Base-by-base conservation (phyloP, 805 yeast species). In the Ascoidea rubescens region DNA sequence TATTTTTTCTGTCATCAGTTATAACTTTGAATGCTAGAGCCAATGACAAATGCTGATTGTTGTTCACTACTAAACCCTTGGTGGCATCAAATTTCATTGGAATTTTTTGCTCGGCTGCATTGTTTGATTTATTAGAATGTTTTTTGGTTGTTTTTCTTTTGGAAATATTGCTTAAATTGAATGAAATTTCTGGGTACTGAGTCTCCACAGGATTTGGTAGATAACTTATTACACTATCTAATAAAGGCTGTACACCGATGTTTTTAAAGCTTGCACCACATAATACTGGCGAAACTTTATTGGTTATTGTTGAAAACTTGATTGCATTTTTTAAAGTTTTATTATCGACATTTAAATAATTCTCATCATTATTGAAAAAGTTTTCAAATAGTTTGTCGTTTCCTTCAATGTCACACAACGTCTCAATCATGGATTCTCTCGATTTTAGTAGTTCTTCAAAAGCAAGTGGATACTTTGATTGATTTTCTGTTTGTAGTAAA, bases 181-280 rank as follows among this genome's bases (percentile, higher is more conserved):
- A 58, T 14, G 69, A 57, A 3, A 83, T 72, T 48, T 78, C 79
- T 0, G 95, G 93, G 2, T 74, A 58, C 1, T 63, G 62, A 0
- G 74, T 71, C 55, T 89, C 89, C 2, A 75, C 57, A 1, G 98
- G 98, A 1, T 89, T 80, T 0, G 99, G 98, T 62, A 93, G 77
- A 69, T 82, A 93, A 66, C 91, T 97, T 58, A 91, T 91, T 55
- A 93, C 96, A 46, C 97, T 93, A 67, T 93, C 97, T 60, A 93
- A 74, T 44, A 91, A 96, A 28, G 90, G 90, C 73, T 93, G 98
- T 2, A 93, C 96, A 31, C 99, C 99, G 48, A 91, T 85, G 64
- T 91, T 91, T 58, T 74, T 77, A 67, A 91, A 93, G 52, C 96
- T 85, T 1, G 97, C 86, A 10, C 99, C 99, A 66, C 97, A 89